phyloP scores from a whole-genome alignment of 2,329 filamentous ascomycete species.

The Exophiala bonariae region DNA sequence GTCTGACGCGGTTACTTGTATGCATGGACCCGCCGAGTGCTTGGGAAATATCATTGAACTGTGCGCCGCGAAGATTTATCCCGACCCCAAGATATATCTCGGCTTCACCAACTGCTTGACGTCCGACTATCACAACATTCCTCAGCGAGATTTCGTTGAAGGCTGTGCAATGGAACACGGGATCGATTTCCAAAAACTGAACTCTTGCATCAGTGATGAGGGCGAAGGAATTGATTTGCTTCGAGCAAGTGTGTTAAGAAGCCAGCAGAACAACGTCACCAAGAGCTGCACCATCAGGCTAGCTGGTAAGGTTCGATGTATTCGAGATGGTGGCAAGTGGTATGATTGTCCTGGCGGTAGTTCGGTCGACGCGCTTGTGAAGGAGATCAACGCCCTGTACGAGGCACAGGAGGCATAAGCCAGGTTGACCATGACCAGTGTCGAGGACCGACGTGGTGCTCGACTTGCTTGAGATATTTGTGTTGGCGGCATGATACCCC shows the following conservation, averaged over 20 bases:
- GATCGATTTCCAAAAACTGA: constrained; percentile 77
- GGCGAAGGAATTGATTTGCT: constrained; percentile 53
- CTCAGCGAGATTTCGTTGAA: constrained; percentile 73
- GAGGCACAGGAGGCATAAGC: constrained; percentile 26
- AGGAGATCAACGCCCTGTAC: constrained; percentile 73
- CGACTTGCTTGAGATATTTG: background rate
- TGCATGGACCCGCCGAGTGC: constrained; percentile 85
- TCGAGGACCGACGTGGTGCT: background rate
- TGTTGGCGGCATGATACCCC: constrained; percentile 22
- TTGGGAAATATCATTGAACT: constrained; percentile 94
- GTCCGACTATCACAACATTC: constrained; percentile 73
- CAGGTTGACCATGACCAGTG: too few relatives aligned
- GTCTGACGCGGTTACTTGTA: constrained; percentile 83
- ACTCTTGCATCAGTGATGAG: constrained; percentile 70
- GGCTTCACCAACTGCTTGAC: constrained; percentile 92
- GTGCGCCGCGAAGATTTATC: constrained; percentile 72
- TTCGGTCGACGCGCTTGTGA: constrained; percentile 63
- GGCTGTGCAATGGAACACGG: constrained; percentile 90
- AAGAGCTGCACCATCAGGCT: constrained; percentile 79
- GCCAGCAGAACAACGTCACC: constrained; percentile 61
- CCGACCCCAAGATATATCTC: constrained; percentile 69
- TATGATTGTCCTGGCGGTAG: constrained; percentile 40
- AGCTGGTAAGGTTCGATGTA: constrained; percentile 77
- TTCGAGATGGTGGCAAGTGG: constrained; percentile 67
- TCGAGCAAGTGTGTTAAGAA: constrained; percentile 51